Evolutionary conservation across 306 rosid genomes (phyloP), one percentile per base, ranked within the genome.

Genomic region (Aeschynomene evenia): DNA sequence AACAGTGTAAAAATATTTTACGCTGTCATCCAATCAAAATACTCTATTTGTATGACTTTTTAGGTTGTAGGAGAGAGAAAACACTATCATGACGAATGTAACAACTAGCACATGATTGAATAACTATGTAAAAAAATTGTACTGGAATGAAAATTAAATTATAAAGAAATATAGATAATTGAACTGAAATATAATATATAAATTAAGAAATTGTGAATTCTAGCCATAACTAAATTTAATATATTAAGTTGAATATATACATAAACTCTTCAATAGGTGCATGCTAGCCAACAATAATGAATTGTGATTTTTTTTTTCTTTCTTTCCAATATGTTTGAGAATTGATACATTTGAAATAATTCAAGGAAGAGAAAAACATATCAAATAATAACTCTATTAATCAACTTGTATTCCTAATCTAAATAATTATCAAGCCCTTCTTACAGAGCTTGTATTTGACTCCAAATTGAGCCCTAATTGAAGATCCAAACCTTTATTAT

Each of bases 401-500:
- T 45, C 11, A 34, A 62, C 0, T 56, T 57, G 43, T 45, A 45
- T 45, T 26, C 43, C 34, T 83, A 40, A 39, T 73, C 59, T 64
- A 58, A 46, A 62, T 31, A n/a, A n/a, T n/a, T n/a, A n/a, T n/a
- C 55, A 80, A 19, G 54, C 52, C 84, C 83, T 84, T 49, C 80
- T 80, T 10, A 80, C 48, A 14, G 79, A 77, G 75, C 80, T 80
- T 68, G 83, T 66, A 46, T 80, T 73, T 19, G 90, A 68, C 8
- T 82, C 45, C 81, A 83, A 67, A 46, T 80, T 80, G 26, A 93
- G 79, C 63, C 88, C 89, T 71, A 93, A 70, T 58, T 88, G 91
- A 79, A 93, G 94, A 88, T 93, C 96, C 75, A 86, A 78, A 57
- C 68, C 86, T 74, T 85, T 93, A 63, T 10, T 64, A 72, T 84